A percentile compares a stretch with the other conserved stretches of the same genome.
Evolutionary conservation across 768 basidiomycete species (phyloP).

Genomic region (Termitomyces sp.): DNA sequence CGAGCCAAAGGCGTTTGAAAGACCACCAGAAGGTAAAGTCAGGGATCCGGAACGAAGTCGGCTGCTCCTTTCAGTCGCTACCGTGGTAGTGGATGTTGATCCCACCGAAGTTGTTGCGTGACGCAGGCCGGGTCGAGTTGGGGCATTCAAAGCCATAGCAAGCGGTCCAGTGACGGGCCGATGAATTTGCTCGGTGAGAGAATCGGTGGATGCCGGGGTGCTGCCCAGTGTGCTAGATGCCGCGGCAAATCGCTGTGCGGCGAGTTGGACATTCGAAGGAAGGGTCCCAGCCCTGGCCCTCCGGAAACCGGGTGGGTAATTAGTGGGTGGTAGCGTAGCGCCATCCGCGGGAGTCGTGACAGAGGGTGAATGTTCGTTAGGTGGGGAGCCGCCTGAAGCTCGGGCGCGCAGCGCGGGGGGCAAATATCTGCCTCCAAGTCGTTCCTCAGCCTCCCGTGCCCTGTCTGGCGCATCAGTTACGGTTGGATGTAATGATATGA

Average conservation of each 20-base stretch:
- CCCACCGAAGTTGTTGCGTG: slow-evolving; percentile 75
- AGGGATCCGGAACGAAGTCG: slow-evolving; percentile 91
- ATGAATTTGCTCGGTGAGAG: slow-evolving; percentile 45
- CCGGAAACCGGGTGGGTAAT: slow-evolving; percentile 83
- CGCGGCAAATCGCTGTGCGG: slow-evolving; percentile 77
- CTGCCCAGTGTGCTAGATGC: slow-evolving; percentile 54
- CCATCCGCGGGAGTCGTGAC: slow-evolving; percentile 56
- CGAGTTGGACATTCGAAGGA: slow-evolving; percentile 91
- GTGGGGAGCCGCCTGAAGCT: slow-evolving; percentile 67
- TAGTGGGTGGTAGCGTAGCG: slow-evolving; percentile 61
- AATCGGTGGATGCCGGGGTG: slow-evolving; percentile 38
- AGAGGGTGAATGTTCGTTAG: slow-evolving; percentile 62
- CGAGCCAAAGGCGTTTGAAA: slow-evolving; percentile 81
- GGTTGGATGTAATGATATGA: slow-evolving; percentile 7
- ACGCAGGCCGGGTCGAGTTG: slow-evolving; percentile 63
- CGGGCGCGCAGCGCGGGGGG: slow-evolving; percentile 79
- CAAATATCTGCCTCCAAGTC: slow-evolving; percentile 63
- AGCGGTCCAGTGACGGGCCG: slow-evolving; percentile 45
- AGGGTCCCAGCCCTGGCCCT: slow-evolving; percentile 97
- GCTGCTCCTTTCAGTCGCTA: slow-evolving; percentile 64
- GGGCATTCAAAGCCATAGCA: slow-evolving; percentile 35
- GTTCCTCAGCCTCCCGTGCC: slow-evolving; percentile 81
- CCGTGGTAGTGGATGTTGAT: slow-evolving; percentile 49
- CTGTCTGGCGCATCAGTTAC: slow-evolving; percentile 33
- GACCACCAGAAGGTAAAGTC: slow-evolving; percentile 74